These are phyloP conservation scores for Teunomyces cretensis DNA, from an alignment of 805 yeast genomes.

Conservation along the genomic window DNA sequence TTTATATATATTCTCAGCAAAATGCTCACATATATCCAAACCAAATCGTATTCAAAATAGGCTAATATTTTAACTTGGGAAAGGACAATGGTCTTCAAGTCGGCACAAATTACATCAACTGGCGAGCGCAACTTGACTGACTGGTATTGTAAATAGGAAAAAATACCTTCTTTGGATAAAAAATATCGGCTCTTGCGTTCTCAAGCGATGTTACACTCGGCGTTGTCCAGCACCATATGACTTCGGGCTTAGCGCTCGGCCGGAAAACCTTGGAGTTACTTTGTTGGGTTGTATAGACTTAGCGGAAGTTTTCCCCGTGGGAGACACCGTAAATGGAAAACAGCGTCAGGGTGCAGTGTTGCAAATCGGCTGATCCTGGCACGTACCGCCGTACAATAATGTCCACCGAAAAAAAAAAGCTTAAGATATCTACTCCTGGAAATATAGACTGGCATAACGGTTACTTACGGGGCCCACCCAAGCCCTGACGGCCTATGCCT, in stretches of 20 bases:
- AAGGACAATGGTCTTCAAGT: constrained; percentile 1
- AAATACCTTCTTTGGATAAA: constrained; percentile 3
- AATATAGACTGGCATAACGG: constrained; percentile 1
- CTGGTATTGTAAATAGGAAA: constrained; percentile 1
- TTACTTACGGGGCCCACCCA: background rate
- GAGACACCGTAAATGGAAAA: background rate
- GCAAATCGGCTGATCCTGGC: background rate
- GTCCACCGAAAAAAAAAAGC: background rate
- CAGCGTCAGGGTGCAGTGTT: background rate
- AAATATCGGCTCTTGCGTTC: constrained; percentile 3
- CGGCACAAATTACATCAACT: constrained; percentile 3
- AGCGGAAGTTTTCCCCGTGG: background rate
- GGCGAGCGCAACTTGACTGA: constrained; percentile 2
- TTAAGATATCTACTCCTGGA: background rate
- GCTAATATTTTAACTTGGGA: constrained; percentile 1
- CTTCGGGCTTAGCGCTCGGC: constrained; percentile 2
- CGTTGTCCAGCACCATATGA: constrained; percentile 3
- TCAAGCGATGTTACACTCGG: constrained; percentile 4
- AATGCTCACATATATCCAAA: background rate
- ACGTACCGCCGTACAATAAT: background rate
- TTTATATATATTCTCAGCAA: background rate
- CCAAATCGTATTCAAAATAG: constrained; percentile 4
- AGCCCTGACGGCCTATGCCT: background rate
- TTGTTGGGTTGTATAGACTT: background rate
- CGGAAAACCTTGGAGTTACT: background rate